Evolutionary conservation across 192 early-diverging fungal species (phyloP).

Genomic region (Coemansia aciculifera): DNA sequence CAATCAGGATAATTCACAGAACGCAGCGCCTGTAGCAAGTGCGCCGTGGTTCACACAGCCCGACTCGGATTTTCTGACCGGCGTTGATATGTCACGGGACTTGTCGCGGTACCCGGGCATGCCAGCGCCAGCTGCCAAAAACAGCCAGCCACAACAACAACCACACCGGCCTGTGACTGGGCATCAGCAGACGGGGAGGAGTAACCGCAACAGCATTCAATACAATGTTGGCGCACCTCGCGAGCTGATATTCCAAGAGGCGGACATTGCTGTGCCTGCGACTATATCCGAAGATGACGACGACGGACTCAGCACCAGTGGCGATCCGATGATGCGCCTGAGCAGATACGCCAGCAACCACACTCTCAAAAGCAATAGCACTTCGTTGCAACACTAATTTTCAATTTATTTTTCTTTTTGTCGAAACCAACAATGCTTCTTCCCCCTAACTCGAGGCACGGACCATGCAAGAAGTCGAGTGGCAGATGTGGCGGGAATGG

Average conservation of each 20-base stretch:
- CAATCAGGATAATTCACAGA: neutral
- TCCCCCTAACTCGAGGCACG: neutral
- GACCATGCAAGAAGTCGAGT: neutral
- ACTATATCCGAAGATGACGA: constrained; percentile 40
- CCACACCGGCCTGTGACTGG: constrained; percentile 10
- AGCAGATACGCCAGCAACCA: constrained; percentile 32
- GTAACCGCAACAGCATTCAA: constrained; percentile 56
- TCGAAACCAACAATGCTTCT: neutral
- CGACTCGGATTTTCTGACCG: constrained; percentile 21
- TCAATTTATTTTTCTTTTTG: neutral
- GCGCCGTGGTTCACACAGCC: constrained; percentile 29
- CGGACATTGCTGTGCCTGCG: constrained; percentile 37
- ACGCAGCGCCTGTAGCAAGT: neutral
- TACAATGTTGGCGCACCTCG: constrained; percentile 53
- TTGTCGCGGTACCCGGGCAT: constrained; percentile 43
- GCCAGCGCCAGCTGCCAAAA: constrained; percentile 16
- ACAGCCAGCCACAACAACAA: constrained; percentile 17
- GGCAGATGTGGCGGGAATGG: neutral
- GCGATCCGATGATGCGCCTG: constrained; percentile 39
- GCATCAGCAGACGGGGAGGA: constrained; percentile 19
- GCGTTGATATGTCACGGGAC: constrained; percentile 25
- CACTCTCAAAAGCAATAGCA: constrained; percentile 14
- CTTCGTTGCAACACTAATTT: constrained; percentile 5
- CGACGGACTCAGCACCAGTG: constrained; percentile 27
- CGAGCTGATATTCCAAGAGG: constrained; percentile 51